Base-by-base conservation (phyloP, 2,329 filamentous ascomycete species). In the Paecilomyces formosus region DNA sequence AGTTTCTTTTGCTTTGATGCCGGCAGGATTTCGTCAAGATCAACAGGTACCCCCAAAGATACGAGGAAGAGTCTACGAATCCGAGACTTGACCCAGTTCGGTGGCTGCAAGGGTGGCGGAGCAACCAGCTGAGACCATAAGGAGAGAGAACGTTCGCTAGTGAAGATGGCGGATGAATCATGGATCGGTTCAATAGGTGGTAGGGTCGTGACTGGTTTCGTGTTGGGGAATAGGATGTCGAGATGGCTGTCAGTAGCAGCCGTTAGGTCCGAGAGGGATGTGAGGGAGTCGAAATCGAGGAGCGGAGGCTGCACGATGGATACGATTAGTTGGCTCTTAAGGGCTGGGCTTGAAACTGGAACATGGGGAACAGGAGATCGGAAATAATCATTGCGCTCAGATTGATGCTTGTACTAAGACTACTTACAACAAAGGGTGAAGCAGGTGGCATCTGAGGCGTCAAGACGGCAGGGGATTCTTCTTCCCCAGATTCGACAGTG, bases 1-100 rank as follows among this genome's bases (percentile, higher is more conserved):
- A 99, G 86, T 72, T 97, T 97, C 82, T 97, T 97, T 73, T 99
- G 94, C 75, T 97, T 97, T 12, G 90, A 96, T 0, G 93, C 92
- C 0, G 94, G 94, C 7, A 99, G 84, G 57, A 99, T 97, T 77
- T 99, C 94, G 74, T 99, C 94, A 0, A 99, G 82, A 68, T 99
- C 94, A 52, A 99, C 91, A 1, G 94, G 94, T 0, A 99, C 94
- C 18, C 94, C 94, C 0, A 99, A 84, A 1, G 92, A 97, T 57
- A 99, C 92, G 50, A 99, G 85, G 72, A 99, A 99, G 26, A 99
- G 84, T 28, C 94, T 89, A 56, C 94, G 87, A 66, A 96, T 99
- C 55, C 92, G 90, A 56, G 92, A 96, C 63, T 94, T 90, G 60
- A 97, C 95, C 94, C 94, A 99, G 74, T 99, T 94, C 0, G 94